Evolutionary conservation across 2,329 filamentous ascomycete genomes (phyloP), one percentile per base, ranked within the genome.

Genomic region (Fusarium keratoplasticum): DNA sequence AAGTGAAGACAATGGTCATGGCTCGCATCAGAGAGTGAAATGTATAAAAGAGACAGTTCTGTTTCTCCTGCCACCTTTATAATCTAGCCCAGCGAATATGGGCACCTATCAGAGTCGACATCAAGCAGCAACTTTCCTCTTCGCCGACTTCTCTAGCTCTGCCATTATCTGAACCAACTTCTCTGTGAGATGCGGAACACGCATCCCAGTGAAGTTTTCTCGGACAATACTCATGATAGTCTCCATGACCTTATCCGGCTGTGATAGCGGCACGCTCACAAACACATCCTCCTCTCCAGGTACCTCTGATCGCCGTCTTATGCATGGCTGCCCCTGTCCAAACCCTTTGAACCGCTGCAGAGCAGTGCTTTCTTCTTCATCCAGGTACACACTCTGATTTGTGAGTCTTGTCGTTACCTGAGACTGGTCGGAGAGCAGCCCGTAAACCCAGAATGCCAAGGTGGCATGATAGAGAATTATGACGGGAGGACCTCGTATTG

Each of bases 381-480:
- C 72, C 0, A 74, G 22, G 20, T 70, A 70, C 0, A 75, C 61
- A 1, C 33, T 70, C 14, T 68, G 72, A 1, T 25, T 52, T 0
- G 58, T 0, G 1, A 50, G 36, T 0, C 64, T 59, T 0, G 60
- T 38, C 0, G 42, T 3, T 10, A 22, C 29, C 14, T 38, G 14
- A 11, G 42, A 61, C 13, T 75, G 69, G 13, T 64, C 66, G 0
- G 65, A 66, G 8, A 75, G 20, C 0, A 76, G 57, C 1, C 74
- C 74, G 5, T 75, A 80, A 0, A 77, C 77, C 77, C 79, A 80
- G 6, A 82, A 78, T 0, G 78, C 76, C 3, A 81, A 62, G 11
- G 74, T 78, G 0, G 80, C 79, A 29, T 79, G 77, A 11, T 80
- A 81, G 0, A 82, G 47, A 0, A 79, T 77, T 18, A 80, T 78